Conservation (phyloP, 2,329 filamentous ascomycete genomes). For the Botryotinia calthae region DNA sequence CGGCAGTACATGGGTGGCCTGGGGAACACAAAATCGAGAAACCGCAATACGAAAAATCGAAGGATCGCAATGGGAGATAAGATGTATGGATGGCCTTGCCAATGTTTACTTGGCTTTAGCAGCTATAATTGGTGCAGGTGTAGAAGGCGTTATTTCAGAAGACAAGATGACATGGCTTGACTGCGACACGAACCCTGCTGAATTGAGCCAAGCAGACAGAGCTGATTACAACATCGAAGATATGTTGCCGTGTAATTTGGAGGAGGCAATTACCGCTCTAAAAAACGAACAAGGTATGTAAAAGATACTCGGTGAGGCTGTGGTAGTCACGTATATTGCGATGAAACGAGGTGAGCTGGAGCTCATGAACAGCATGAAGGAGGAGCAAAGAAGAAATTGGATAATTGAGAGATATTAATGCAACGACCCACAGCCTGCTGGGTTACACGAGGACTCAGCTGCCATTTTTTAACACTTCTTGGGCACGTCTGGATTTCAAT, state of each 20-base stretch:
- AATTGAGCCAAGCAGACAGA: conserved; percentile 48
- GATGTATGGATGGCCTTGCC: conserved; percentile 23
- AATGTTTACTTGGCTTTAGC: conserved; percentile 13
- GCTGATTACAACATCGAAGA: conserved; percentile 51
- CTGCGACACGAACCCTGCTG: conserved; percentile 53
- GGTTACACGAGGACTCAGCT: neutral
- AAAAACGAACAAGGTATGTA: conserved; percentile 47
- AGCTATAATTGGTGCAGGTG: conserved; percentile 15
- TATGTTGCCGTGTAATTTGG: conserved; percentile 54
- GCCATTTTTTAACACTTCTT: neutral
- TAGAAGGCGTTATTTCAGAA: conserved; percentile 31
- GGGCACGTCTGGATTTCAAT: neutral
- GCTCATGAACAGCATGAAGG: conserved; percentile 49
- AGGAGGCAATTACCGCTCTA: conserved; percentile 54
- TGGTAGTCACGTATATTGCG: conserved; percentile 55
- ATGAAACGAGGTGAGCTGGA: conserved; percentile 59
- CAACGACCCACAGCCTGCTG: neutral
- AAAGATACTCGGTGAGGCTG: conserved; percentile 46
- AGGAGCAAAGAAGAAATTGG: conserved; percentile 53
- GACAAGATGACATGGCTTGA: conserved; percentile 51
- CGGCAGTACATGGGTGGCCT: conserved; percentile 22
- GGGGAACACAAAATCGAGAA: conserved; percentile 13
- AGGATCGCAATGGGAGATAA: conserved; percentile 20
- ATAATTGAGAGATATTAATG: conserved; percentile 62
- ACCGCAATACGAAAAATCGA: conserved; percentile 9